Evolutionary conservation across 225 moss, liverwort and hornwort species (phyloP).

Genomic region (Pseudisothecium myosuroides): DNA sequence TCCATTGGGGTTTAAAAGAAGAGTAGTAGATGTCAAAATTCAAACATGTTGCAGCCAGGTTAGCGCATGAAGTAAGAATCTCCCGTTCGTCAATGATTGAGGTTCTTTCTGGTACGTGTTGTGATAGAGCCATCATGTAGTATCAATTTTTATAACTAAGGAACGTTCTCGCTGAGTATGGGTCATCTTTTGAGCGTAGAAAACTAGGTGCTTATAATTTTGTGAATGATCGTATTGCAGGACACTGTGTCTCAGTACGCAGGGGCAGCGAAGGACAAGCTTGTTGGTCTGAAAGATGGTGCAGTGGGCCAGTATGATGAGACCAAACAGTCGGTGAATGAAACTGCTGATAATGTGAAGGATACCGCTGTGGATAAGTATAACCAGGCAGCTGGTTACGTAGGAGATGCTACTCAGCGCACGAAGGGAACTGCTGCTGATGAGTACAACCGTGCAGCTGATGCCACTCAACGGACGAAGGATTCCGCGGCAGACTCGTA

Average conservation of each 20-base stretch:
- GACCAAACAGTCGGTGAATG: slow-evolving; percentile 20
- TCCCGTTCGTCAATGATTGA: not conserved
- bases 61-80: not conserved
- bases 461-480: not conserved
- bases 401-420: not conserved
- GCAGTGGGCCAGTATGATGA: not conserved
- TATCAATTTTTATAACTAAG: not conserved
- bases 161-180: not conserved
- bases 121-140: too few relatives aligned
- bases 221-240: not conserved
- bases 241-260: slow-evolving; percentile 23
- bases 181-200: not conserved
- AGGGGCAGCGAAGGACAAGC: slow-evolving; percentile 17
- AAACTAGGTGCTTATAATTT: not conserved
- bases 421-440: slow-evolving; percentile 5
- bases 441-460: slow-evolving; percentile 6
- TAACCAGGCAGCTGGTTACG: slow-evolving; percentile 2
- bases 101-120: not conserved
- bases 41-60: not conserved
- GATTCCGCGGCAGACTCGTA: not conserved
- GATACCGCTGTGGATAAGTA: slow-evolving; percentile 1
- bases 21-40: not conserved
- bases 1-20: too few relatives aligned
- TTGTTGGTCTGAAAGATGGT: slow-evolving; percentile 14
- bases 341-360: slow-evolving; percentile 11